Conservation (phyloP, 164 flowering plant species). For the Stephania yunnanensis region DNA sequence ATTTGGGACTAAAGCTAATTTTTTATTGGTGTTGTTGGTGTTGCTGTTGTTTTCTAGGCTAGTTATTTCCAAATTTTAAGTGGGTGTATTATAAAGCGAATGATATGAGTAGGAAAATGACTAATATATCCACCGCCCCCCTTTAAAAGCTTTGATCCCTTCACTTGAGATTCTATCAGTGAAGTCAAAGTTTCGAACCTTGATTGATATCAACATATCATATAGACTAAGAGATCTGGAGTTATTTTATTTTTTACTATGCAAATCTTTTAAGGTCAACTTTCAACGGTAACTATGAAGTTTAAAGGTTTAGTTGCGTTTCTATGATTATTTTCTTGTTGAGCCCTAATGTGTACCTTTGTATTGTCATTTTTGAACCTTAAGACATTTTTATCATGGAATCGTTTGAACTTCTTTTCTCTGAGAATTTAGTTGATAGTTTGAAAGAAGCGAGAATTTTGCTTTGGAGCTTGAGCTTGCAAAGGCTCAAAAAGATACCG, state of each 20-base stretch:
- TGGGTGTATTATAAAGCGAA: too few relatives aligned
- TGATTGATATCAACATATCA: not conserved
- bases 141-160: too few relatives aligned
- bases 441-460: constrained; percentile 53
- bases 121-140: too few relatives aligned
- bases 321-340: not conserved
- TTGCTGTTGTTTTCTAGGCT: too few relatives aligned
- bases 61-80: too few relatives aligned
- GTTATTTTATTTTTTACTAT: not conserved
- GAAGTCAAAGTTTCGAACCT: too few relatives aligned
- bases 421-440: constrained; percentile 60
- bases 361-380: not conserved
- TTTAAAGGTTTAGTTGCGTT: not conserved
- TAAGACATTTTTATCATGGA: not conserved
- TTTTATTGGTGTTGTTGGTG: too few relatives aligned
- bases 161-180: too few relatives aligned
- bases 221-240: not conserved
- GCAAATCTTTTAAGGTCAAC: not conserved
- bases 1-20: too few relatives aligned
- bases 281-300: not conserved
- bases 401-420: constrained; percentile 4
- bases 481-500: constrained; percentile 43
- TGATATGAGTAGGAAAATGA: too few relatives aligned
- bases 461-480: constrained; percentile 57
- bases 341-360: not conserved